Evolutionary conservation across 768 basidiomycete species (phyloP).

Genomic region (Xanthoconium purpureum): DNA sequence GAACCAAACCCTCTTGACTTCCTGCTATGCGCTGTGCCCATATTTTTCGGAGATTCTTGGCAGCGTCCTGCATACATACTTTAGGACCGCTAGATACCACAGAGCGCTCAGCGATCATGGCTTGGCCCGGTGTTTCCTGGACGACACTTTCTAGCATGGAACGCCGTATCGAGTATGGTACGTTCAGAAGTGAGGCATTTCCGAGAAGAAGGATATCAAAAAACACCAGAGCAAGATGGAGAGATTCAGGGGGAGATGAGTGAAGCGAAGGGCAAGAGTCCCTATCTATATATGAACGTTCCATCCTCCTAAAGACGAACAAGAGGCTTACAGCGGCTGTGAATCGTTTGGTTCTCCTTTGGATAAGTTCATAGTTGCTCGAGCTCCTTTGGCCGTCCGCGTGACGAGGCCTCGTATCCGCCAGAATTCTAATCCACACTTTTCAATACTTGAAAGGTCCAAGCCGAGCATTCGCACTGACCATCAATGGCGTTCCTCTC

Average conservation of each 20-base stretch:
- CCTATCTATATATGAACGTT: conserved; percentile 15
- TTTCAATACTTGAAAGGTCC: conserved; percentile 1
- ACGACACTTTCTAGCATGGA: conserved; percentile 58
- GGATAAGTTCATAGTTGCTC: conserved; percentile 30
- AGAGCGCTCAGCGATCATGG: conserved; percentile 58
- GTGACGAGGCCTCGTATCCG: conserved; percentile 59
- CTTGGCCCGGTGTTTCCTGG: conserved; percentile 50
- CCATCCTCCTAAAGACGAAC: conserved; percentile 1
- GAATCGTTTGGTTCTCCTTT: conserved; percentile 19
- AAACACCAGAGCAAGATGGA: conserved; percentile 78
- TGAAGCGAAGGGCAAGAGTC: conserved; percentile 42
- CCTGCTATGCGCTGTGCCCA: conserved; percentile 53
- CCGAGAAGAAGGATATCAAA: conserved; percentile 82
- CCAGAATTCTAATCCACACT: conserved; percentile 64
- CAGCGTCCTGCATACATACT: conserved; percentile 5
- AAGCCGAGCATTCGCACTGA: conserved; percentile 30
- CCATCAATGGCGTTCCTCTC: conserved; percentile 60
- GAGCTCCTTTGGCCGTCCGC: conserved; percentile 54
- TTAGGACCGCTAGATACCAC: conserved; percentile 34
- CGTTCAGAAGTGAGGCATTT: conserved; percentile 50
- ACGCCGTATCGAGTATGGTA: conserved; percentile 60
- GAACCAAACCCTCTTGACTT: conserved; percentile 66
- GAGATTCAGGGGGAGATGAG: conserved; percentile 38
- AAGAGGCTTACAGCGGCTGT: conserved; percentile 18
- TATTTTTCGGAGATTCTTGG: conserved; percentile 36